Conservation (phyloP, 73 alveolate species). For the Tetrahymena malaccensis region DNA sequence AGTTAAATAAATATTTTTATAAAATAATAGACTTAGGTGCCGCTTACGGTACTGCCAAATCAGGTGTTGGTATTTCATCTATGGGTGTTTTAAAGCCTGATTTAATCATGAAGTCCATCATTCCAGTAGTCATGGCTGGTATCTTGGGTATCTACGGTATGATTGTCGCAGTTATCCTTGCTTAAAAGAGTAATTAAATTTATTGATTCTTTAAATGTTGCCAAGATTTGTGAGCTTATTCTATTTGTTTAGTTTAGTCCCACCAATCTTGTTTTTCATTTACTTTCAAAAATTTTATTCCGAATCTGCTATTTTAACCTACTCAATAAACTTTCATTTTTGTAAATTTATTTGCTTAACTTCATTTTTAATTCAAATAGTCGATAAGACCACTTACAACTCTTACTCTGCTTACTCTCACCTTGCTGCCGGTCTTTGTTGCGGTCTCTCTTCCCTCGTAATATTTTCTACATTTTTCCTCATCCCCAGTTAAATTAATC, state of each 20-base stretch:
- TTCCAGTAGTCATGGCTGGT: slow-evolving; percentile 99
- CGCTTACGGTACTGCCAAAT: slow-evolving; percentile 93
- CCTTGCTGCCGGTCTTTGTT: slow-evolving; percentile 92
- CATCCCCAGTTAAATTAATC: background rate
- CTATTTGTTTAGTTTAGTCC: background rate
- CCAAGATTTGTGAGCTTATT: background rate
- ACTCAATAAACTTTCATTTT: background rate
- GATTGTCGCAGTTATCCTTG: slow-evolving; percentile 93
- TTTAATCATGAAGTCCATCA: slow-evolving; percentile 94
- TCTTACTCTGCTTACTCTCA: slow-evolving; percentile 85
- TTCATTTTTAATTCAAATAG: slow-evolving; percentile 11
- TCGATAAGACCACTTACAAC: slow-evolving; percentile 51
- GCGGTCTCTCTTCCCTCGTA: slow-evolving; percentile 93
- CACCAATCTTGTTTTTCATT: background rate
- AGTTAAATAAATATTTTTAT: background rate
- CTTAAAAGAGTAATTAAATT: slow-evolving; percentile 56
- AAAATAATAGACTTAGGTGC: slow-evolving; percentile 72
- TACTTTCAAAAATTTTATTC: background rate
- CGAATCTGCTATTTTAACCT: background rate
- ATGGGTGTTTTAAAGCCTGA: slow-evolving; percentile 99
- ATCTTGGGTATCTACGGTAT: slow-evolving; percentile 98
- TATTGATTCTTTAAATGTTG: background rate
- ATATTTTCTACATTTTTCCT: background rate
- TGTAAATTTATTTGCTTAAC: background rate
- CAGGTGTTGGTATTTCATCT: slow-evolving; percentile 97